Evolutionary conservation across 768 basidiomycete species (phyloP), one percentile per base, ranked within the genome.

Genomic region (Leccinum rimulosum): DNA sequence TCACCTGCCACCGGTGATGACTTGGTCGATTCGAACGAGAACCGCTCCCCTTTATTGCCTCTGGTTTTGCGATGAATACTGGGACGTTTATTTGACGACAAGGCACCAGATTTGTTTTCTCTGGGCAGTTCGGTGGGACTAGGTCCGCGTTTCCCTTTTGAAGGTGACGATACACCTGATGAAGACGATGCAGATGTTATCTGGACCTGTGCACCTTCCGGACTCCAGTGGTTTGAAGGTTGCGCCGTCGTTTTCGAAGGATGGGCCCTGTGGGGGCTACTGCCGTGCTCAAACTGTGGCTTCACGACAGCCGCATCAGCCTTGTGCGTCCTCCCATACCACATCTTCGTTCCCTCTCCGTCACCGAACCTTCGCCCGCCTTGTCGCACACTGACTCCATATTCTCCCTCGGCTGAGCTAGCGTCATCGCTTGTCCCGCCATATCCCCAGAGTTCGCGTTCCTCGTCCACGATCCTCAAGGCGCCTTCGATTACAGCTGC

Each of bases 401-500:
- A 40, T 33, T 62, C 59, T 15, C 59, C 56, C 10, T 63, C 69
- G 12, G 56, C 52, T 36, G 59, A 57, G 49, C 61, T 64, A 5
- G 57, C 19, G 12, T 75, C 70, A 48, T 68, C 68, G 10, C 66
- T 68, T 33, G 56, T 51, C 52, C 63, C 57, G 33, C 59, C 25
- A 22, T 66, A 70, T 27, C 65, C 69, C 69, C 73, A 73, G 48
- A 71, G 54, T 66, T 77, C 78, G 58, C 75, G 78, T 73, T 88
- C 85, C 71, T 92, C 88, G 62, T 93, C 91, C 50, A 88, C 80
- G 17, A 93, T 77, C 80, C 83, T 80, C 74, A 94, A 72, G 15
- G 88, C 83, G 7, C 93, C 92, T 72, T 92, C 90, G 58, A 94
- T 82, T 57, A 95, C 79, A 17, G 87, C 93, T 31, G 88, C 85